Evolutionary conservation across 345 rosid genomes (phyloP), one percentile per base, ranked within the genome.

Genomic region (Lumnitzera racemosa): DNA sequence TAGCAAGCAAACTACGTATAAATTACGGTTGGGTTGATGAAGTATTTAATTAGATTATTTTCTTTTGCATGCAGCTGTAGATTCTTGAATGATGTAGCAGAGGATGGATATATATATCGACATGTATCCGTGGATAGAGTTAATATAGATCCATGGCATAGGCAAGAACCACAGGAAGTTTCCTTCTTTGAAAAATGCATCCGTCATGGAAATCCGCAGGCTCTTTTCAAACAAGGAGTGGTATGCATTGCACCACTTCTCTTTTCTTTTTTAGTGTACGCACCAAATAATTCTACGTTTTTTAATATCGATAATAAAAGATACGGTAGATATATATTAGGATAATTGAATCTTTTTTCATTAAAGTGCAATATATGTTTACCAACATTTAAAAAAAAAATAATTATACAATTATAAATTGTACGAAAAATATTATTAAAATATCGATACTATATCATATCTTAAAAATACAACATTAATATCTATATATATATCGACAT

Each of bases 191-290:
- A 55, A 0, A 51, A 47, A 48, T 65, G 66, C 61, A 65, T 46
- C 17, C 12, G 46, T 52, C 59, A 64, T 49, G 70, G 66, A 51
- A 61, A 70, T 27, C 58, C 69, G 49, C 69, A 70, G 56, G 68
- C 64, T 13, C 55, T 69, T 11, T 69, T 56, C 12, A 58, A 55
- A 51, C 51, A 69, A 63, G 73, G 68, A 54, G 57, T 63, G 68
- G 73, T 58, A 51, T 16, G 50, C 25, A 3, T 49, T 5, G 7
- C 14, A 0, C 10, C 12, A n/a, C 10, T 51, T 23, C 6, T 2
- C 15, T 3, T 53, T 12, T 53, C 3, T 24, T 20, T 24, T 11
- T 24, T 9, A 24, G 15, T 53, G 36, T 53, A 11, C 14, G 56
- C 4, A 20, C 20, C 20, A 20, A 20, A 20, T 20, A 20, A 20